Percentiles rank a stretch among this genome's conserved stretches.
phyloP scores from a whole-genome alignment of 768 basidiomycete species.

The Cystobasidiopsis lactophilus region DNA sequence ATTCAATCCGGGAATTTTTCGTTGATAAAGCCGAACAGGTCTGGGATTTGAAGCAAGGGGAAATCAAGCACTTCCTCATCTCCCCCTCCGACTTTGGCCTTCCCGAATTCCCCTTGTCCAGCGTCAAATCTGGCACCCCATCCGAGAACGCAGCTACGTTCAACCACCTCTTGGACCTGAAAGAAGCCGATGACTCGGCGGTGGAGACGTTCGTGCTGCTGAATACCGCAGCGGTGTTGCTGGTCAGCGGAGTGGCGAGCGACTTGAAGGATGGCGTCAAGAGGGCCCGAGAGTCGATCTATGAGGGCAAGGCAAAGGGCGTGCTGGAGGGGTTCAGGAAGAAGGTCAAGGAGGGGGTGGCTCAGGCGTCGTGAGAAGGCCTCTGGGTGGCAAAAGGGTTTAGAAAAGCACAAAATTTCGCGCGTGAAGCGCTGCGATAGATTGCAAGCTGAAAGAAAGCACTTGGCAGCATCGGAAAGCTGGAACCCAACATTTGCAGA shows the following conservation, averaged over 20 bases:
- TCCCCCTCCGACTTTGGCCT: conserved; percentile 55
- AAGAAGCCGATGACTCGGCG: conserved; percentile 31
- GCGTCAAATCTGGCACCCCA: conserved; percentile 53
- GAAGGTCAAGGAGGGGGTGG: conserved; percentile 3
- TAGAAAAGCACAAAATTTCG: too few species aligned
- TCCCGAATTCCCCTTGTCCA: conserved; percentile 39
- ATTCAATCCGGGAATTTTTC: not conserved
- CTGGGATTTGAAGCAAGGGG: conserved; percentile 37
- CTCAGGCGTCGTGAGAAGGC: not conserved
- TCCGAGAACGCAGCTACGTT: conserved; percentile 60
- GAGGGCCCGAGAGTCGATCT: conserved; percentile 35
- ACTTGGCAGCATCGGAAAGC: too few species aligned
- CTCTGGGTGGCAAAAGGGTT: too few species aligned
- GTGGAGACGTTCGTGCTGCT: conserved; percentile 70
- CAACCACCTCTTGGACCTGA: conserved; percentile 34
- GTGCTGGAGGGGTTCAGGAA: conserved; percentile 27
- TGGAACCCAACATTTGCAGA: too few species aligned
- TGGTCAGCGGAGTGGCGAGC: conserved; percentile 53
- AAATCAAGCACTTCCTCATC: conserved; percentile 40
- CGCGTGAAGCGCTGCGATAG: too few species aligned
- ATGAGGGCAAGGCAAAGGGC: conserved; percentile 25
- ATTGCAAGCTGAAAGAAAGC: too few species aligned
- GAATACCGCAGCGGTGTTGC: conserved; percentile 70
- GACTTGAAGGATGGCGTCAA: conserved; percentile 49
- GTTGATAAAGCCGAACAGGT: conserved; percentile 30